These are phyloP conservation scores for Debaryomycetaceae sp. DNA, from an alignment of 1,139 yeast genomes.

Conservation along the genomic window DNA sequence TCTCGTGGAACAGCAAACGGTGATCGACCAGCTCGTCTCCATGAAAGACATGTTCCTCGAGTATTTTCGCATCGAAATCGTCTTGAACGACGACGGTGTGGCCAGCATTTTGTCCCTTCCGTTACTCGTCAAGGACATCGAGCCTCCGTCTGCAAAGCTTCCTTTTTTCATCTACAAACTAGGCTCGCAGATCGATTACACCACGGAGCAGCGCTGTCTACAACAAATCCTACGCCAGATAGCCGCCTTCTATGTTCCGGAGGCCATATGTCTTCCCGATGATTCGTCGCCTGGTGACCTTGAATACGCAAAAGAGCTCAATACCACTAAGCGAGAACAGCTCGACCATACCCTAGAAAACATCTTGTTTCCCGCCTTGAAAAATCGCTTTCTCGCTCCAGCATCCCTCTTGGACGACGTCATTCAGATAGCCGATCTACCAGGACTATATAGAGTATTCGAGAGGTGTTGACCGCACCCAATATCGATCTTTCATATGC, in stretches of 20 bases:
- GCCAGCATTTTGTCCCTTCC: conserved; percentile 56
- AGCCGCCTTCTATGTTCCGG: conserved; percentile 75
- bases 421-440: conserved; percentile 85
- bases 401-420: conserved; percentile 48
- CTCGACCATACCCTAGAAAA: conserved; percentile 47
- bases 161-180: conserved; percentile 65
- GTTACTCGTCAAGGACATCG: conserved; percentile 57
- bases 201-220: conserved; percentile 64
- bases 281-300: conserved; percentile 9
- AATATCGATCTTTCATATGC: background rate
- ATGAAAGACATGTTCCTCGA: conserved; percentile 79
- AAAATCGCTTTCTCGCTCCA: conserved; percentile 66
- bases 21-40: conserved; percentile 26
- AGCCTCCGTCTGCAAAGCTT: conserved; percentile 62
- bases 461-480: conserved; percentile 64
- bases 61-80: conserved; percentile 60
- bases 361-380: conserved; percentile 62
- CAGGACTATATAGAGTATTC: conserved; percentile 86
- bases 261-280: conserved; percentile 30
- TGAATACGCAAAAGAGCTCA: conserved; percentile 11
- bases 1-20: conserved; percentile 14
- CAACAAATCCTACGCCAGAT: conserved; percentile 62
- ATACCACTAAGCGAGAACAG: conserved; percentile 11
- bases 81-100: conserved; percentile 19
- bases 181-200: conserved; percentile 59